Percentiles rank a stretch among this genome's conserved stretches.
These are phyloP conservation scores for Thermoascus crustaceus DNA, from an alignment of 2,329 filamentous ascomycete genomes.

Conservation along the genomic window DNA sequence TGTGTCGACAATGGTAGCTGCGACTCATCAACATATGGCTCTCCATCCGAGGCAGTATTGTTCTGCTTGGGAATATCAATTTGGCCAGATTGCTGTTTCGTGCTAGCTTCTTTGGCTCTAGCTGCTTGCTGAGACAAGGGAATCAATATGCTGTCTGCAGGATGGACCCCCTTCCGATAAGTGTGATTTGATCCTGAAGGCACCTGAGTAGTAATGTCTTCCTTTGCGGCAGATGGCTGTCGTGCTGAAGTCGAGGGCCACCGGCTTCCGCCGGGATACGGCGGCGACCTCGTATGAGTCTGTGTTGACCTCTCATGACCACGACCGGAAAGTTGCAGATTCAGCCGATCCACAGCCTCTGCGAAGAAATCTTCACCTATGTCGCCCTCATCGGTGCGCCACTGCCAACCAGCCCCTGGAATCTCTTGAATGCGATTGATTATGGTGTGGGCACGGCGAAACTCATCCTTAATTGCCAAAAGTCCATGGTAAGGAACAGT, in stretches of 20 bases:
- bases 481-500: constrained; percentile 80
- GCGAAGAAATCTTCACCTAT: constrained; percentile 21
- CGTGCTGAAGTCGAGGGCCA: too few relatives aligned
- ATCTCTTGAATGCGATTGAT: constrained; percentile 45
- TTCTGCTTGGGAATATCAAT: background rate
- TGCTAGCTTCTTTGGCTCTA: background rate
- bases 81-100: background rate
- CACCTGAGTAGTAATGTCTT: too few relatives aligned
- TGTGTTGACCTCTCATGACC: too few relatives aligned
- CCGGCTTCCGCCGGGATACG: background rate
- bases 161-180: background rate
- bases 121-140: background rate
- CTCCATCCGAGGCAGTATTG: background rate
- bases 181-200: too few relatives aligned
- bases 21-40: background rate
- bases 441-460: constrained; percentile 69
- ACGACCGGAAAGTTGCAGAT: background rate
- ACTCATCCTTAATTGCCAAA: constrained; percentile 74
- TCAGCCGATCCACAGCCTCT: constrained; percentile 9
- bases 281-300: too few relatives aligned
- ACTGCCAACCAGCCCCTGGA: constrained; percentile 16
- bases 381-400: constrained; percentile 12
- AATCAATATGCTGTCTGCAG: background rate
- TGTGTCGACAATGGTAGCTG: background rate
- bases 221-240: too few relatives aligned